phyloP scores from a whole-genome alignment of 352 stramenopile genomes.

The Phytopythium delawarense region DNA sequence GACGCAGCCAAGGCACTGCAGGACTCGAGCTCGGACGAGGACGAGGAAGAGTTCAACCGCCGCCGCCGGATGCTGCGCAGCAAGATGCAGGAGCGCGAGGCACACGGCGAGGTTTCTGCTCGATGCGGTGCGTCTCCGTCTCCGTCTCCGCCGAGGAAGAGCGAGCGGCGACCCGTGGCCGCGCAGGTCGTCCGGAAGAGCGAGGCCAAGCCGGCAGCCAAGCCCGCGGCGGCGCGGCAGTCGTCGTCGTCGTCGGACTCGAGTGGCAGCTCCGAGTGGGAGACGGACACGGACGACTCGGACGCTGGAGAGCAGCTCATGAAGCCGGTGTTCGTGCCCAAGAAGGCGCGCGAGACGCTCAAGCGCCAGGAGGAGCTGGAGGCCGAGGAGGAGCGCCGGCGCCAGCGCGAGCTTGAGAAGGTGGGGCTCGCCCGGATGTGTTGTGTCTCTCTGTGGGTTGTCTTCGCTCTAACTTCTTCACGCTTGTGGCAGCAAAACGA shows the following conservation, averaged over 20 bases:
- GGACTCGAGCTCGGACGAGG: conserved; percentile 75
- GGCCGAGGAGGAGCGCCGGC: conserved; percentile 60
- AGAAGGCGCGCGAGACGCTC: conserved; percentile 83
- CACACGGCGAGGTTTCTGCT: not conserved
- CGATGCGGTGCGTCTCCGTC: not conserved
- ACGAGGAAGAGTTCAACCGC: conserved; percentile 67
- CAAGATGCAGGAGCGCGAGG: conserved; percentile 35
- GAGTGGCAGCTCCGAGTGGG: conserved; percentile 64
- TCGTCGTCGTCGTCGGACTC: conserved; percentile 29
- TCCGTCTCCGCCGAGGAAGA: conserved; percentile 6
- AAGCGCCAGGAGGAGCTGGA: conserved; percentile 76
- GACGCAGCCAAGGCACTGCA: conserved; percentile 50
- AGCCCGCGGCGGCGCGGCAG: conserved; percentile 1
- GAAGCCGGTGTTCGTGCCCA: conserved; percentile 92
- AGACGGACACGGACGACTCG: conserved; percentile 79
- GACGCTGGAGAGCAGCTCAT: conserved; percentile 70
- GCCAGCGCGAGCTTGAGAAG: conserved; percentile 54
- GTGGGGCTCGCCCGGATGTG: conserved; percentile 3
- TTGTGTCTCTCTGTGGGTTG: not conserved
- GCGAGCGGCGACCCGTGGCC: conserved; percentile 17
- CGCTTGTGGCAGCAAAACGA: conserved; percentile 23
- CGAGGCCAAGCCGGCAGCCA: conserved; percentile 2
- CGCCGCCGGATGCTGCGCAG: conserved; percentile 55
- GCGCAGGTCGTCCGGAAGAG: conserved; percentile 36
- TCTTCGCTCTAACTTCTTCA: not conserved